Base-by-base conservation (phyloP, 2,329 filamentous ascomycete genomes). In the Colletotrichum magnum region DNA sequence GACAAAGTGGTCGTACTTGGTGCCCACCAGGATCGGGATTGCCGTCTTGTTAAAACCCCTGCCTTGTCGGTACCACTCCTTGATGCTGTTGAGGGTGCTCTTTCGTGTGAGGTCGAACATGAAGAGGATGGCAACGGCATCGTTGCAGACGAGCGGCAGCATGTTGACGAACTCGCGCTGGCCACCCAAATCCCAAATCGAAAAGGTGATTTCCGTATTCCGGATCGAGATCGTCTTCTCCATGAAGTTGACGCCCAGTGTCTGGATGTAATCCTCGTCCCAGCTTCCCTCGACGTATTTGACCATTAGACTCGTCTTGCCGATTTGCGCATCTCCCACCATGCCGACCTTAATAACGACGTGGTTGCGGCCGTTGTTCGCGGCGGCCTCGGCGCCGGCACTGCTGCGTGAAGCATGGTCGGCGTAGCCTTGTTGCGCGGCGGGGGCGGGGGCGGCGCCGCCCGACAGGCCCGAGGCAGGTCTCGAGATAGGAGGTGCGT, bases 201-300 rank as follows among this genome's bases (percentile, higher is more conserved):
- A 97, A 83, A 99, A 99, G 51, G 96, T 99, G 81, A 99, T 99
- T 83, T 99, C 96, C 16, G 96, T 99, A 83, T 99, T 99, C 71
- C 96, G 93, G 81, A 99, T 99, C 72, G 94, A 97, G 79, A 99
- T 99, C 43, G 96, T 99, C 88, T 99, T 99, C 82, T 99, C 96
- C 96, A 99, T 99, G 83, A 99, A 99, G 82, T 99, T 99, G 82
- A 99, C 96, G 74, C 96, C 96, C 52, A 99, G 85, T 24, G 96
- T 99, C 83, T 99, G 96, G 77, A 99, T 99, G 82, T 99, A 99
- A 80, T 99, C 96, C 83, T 99, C 96, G 81, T 99, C 96, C 94
- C 96, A 99, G 82, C 95, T 98, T 69, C 96, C 96, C 83, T 99
- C 96, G 64, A 99, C 96, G 78, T 99, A 99, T 82, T 99, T 99